These are phyloP conservation scores for Geotrichum phurueaensis DNA, from an alignment of 1,139 yeast genomes.

Conservation along the genomic window DNA sequence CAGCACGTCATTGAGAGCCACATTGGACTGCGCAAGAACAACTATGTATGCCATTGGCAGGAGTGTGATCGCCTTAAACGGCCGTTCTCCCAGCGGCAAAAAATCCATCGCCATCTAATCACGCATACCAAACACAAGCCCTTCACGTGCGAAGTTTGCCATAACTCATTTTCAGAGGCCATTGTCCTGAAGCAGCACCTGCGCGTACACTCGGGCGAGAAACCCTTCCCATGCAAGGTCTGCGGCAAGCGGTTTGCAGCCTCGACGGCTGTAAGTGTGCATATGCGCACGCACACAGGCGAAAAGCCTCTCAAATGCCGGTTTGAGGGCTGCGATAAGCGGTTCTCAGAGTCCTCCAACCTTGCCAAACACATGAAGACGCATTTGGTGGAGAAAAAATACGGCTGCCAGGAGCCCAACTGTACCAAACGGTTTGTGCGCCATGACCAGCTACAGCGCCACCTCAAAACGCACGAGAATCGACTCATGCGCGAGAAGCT, in stretches of 20 bases:
- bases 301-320: conserved; percentile 78
- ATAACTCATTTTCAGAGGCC: conserved; percentile 62
- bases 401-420: conserved; percentile 24
- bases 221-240: conserved; percentile 72
- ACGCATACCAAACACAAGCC: conserved; percentile 84
- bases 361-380: conserved; percentile 76
- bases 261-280: conserved; percentile 54
- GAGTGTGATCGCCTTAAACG: conserved; percentile 63
- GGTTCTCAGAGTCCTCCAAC: conserved; percentile 85
- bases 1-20: conserved; percentile 63
- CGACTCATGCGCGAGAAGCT: background rate
- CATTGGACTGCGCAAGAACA: conserved; percentile 64
- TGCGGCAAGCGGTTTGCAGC: conserved; percentile 74
- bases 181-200: conserved; percentile 65
- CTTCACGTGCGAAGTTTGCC: conserved; percentile 61
- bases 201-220: conserved; percentile 80
- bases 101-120: conserved; percentile 76
- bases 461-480: conserved; percentile 24
- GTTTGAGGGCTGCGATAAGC: conserved; percentile 71
- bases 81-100: conserved; percentile 72
- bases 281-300: no score
- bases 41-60: conserved; percentile 69
- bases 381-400: conserved; percentile 25
- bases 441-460: conserved; percentile 33
- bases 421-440: conserved; percentile 32